Evolutionary conservation across 495 filamentous ascomycete genomes (phyloP).

Genomic region (Gamarada debralockiae): DNA sequence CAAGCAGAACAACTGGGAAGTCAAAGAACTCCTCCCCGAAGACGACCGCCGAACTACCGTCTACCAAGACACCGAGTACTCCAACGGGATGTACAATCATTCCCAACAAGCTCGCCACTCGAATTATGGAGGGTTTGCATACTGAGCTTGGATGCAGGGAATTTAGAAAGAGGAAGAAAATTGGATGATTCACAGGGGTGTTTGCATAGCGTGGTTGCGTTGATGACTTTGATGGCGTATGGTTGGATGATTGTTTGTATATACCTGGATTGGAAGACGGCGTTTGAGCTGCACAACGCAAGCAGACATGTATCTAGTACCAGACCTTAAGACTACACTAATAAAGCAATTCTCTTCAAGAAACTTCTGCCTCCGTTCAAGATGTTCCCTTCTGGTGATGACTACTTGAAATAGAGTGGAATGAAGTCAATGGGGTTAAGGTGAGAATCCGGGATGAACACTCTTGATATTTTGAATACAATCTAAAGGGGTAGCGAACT

Average conservation of each 20-base stretch:
- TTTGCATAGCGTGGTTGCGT: conserved; percentile 17
- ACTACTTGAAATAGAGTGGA: too few relatives aligned
- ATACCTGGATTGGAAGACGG: neutral
- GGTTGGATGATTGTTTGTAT: neutral
- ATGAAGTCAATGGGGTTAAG: too few relatives aligned
- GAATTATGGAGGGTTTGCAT: conserved; percentile 28
- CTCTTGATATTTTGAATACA: too few relatives aligned
- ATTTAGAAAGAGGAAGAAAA: neutral
- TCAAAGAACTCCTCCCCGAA: conserved; percentile 90
- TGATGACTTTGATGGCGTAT: conserved; percentile 10
- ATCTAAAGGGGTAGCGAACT: too few relatives aligned
- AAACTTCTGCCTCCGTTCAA: too few relatives aligned
- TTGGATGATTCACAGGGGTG: too few relatives aligned
- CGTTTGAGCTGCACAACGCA: neutral
- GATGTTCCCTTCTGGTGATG: too few relatives aligned
- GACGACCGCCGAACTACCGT: conserved; percentile 77
- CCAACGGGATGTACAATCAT: conserved; percentile 9
- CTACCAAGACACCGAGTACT: conserved; percentile 36
- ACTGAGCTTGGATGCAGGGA: conserved; percentile 7
- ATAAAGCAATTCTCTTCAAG: neutral
- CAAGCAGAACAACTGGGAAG: conserved; percentile 96
- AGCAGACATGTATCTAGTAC: conserved; percentile 13
- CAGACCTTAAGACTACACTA: conserved; percentile 1
- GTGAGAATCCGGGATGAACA: too few relatives aligned
- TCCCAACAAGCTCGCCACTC: conserved; percentile 14